Percentiles rank a stretch among this genome's conserved stretches.
These are phyloP conservation scores for Paraleonurus japonicus DNA, from an alignment of 257 asterid species.

Conservation along the genomic window DNA sequence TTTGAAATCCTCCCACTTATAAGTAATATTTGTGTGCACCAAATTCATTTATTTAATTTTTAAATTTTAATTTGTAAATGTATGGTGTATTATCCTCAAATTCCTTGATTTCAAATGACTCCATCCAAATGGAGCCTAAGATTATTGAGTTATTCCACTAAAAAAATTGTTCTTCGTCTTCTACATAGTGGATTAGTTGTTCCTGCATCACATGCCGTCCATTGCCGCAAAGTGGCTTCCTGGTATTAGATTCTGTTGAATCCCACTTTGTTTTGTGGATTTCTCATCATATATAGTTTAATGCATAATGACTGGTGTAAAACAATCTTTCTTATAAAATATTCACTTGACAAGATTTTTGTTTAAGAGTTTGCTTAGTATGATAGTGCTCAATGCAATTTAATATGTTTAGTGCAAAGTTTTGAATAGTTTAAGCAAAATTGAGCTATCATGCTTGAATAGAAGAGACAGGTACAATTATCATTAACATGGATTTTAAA, in stretches of 20 bases:
- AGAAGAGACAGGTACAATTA: not conserved
- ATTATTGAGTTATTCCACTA: not conserved
- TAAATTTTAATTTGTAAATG: too few relatives aligned
- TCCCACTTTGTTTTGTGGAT: slow-evolving; percentile 3
- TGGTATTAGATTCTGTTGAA: not conserved
- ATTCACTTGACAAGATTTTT: not conserved
- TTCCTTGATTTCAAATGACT: too few relatives aligned
- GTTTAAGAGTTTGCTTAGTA: slow-evolving; percentile 9
- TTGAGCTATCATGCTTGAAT: not conserved
- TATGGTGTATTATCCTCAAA: too few relatives aligned
- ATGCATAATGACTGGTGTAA: slow-evolving; percentile 15
- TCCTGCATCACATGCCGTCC: slow-evolving; percentile 13
- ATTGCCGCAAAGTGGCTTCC: slow-evolving; percentile 27
- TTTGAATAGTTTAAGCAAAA: not conserved
- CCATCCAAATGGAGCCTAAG: too few relatives aligned
- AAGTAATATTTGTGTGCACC: too few relatives aligned
- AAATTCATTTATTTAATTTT: too few relatives aligned
- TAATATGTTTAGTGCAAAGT: not conserved
- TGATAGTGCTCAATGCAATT: slow-evolving; percentile 1
- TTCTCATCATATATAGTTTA: not conserved
- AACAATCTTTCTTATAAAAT: not conserved
- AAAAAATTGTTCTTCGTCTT: not conserved
- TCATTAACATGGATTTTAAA: not conserved
- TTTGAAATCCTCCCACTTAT: too few relatives aligned
- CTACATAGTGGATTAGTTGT: not conserved